Evolutionary conservation across 1,284 basidiomycete genomes (phyloP).

Genomic region (Cystobasidium pallidum): DNA sequence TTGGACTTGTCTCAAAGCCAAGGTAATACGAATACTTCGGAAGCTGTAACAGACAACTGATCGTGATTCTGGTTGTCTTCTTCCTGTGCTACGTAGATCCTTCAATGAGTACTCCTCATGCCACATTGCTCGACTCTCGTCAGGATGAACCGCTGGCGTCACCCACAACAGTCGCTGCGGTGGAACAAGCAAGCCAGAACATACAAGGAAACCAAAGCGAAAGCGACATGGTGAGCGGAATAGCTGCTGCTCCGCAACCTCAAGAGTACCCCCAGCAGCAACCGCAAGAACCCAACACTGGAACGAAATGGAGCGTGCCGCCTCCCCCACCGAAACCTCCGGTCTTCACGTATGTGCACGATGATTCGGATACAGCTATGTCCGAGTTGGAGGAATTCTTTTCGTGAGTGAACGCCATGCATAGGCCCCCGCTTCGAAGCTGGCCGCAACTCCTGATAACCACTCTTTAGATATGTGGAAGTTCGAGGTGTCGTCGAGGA

Average conservation of each 20-base stretch:
- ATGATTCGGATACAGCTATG: slow-evolving; percentile 44
- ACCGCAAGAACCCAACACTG: neutral
- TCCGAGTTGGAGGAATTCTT: slow-evolving; percentile 97
- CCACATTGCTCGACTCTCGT: neutral
- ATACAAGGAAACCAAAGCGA: neutral
- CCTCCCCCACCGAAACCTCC: slow-evolving; percentile 33
- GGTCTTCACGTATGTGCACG: slow-evolving; percentile 42
- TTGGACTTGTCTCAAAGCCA: slow-evolving; percentile 29
- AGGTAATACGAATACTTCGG: neutral
- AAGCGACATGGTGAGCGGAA: neutral
- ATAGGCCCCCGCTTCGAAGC: neutral
- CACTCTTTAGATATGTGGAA: slow-evolving; percentile 45
- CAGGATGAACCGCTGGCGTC: slow-evolving; percentile 25
- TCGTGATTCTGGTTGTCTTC: too few relatives aligned
- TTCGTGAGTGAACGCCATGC: slow-evolving; percentile 71
- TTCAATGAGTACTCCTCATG: neutral
- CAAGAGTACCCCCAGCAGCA: slow-evolving; percentile 7
- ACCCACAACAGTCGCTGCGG: slow-evolving; percentile 24
- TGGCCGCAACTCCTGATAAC: neutral
- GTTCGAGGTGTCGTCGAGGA: slow-evolving; percentile 46
- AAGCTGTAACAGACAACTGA: neutral
- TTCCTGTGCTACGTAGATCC: too few relatives aligned
- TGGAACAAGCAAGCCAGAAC: slow-evolving; percentile 6
- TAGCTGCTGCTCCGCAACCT: neutral
- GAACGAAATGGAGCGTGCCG: neutral